phyloP scores from a whole-genome alignment of 192 early-diverging fungal species.

The Coemansia reversa region DNA sequence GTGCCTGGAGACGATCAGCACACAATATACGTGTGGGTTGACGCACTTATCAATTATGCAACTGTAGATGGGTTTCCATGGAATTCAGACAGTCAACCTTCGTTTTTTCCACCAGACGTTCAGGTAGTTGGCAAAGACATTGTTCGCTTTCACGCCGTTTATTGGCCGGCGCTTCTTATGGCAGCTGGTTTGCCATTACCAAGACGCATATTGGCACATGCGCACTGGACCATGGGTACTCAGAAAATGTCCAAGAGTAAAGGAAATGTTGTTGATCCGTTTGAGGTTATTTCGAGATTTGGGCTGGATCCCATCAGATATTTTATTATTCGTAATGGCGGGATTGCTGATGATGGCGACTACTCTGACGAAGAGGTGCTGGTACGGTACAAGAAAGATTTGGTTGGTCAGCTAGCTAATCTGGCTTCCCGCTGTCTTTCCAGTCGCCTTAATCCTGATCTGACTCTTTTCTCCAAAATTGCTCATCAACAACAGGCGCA shows the following conservation, averaged over 20 bases:
- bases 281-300: conserved; percentile 63
- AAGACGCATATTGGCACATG: conserved; percentile 81
- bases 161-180: conserved; percentile 96
- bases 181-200: conserved; percentile 80
- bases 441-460: conserved; percentile 27
- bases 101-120: conserved; percentile 66
- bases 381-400: conserved; percentile 71
- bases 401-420: conserved; percentile 84
- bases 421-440: conserved; percentile 69
- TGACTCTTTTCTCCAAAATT: conserved; percentile 29
- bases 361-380: conserved; percentile 69
- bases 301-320: conserved; percentile 89
- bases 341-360: conserved; percentile 80
- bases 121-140: conserved; percentile 98
- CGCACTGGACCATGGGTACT: conserved; percentile 88
- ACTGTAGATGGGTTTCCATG: conserved; percentile 87
- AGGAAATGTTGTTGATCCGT: conserved; percentile 91
- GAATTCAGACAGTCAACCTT: conserved; percentile 20
- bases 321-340: conserved; percentile 89
- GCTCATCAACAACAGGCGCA: conserved; percentile 11
- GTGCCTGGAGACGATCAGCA: conserved; percentile 87
- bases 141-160: conserved; percentile 93
- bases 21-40: conserved; percentile 97
- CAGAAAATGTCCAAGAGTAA: conserved; percentile 96
- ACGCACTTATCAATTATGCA: conserved; percentile 90